A percentile compares a stretch with the other conserved stretches of the same genome.
Conservation (phyloP, 1,139 yeast species). For the Kodamaea ohmeri region DNA sequence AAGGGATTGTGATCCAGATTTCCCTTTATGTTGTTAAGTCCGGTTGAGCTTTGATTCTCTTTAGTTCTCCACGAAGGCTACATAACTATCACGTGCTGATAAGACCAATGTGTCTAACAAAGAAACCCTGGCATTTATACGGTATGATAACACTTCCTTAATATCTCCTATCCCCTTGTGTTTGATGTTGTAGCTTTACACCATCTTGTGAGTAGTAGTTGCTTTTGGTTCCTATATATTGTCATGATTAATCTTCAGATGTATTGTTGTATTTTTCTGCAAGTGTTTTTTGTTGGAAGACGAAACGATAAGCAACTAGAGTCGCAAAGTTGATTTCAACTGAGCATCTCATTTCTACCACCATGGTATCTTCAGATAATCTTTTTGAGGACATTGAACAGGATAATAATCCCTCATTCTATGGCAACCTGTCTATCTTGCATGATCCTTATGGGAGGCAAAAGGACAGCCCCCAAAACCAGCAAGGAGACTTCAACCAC, state of each 20-base stretch:
- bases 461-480: background rate
- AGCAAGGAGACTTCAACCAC: conserved; percentile 1
- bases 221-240: background rate
- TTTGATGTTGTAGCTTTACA: background rate
- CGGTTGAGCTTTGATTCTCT: too few relatives aligned
- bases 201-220: too few relatives aligned
- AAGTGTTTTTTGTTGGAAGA: background rate
- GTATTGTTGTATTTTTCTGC: background rate
- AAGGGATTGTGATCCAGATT: too few relatives aligned
- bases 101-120: too few relatives aligned
- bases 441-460: conserved; percentile 28
- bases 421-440: conserved; percentile 32
- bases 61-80: too few relatives aligned
- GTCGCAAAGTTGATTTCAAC: too few relatives aligned
- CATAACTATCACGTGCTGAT: too few relatives aligned
- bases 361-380: conserved; percentile 14
- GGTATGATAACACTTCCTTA: too few relatives aligned
- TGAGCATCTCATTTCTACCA: too few relatives aligned
- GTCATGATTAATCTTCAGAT: background rate
- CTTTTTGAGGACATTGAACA: conserved; percentile 43
- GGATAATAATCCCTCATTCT: conserved; percentile 49
- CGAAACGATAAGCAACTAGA: background rate
- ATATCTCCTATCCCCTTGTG: too few relatives aligned
- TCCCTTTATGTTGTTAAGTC: too few relatives aligned
- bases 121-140: too few relatives aligned